Evolutionary conservation across 2,329 filamentous ascomycete genomes (phyloP), one percentile per base, ranked within the genome.

Genomic region (Arthrobotrys musiformis): DNA sequence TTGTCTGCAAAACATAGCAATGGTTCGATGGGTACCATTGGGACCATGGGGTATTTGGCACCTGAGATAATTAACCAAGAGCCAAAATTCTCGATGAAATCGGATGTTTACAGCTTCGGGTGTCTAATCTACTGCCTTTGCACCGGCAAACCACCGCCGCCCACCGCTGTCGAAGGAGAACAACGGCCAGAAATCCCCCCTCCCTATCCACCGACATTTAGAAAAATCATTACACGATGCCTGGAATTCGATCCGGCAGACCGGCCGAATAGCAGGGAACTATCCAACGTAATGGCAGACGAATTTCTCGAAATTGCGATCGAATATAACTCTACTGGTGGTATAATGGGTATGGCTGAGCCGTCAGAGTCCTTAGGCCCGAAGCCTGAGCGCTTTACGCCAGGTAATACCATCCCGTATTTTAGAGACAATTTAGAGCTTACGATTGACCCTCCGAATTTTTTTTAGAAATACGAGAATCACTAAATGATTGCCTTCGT

Each of bases 31-130:
- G 70, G 70, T 1, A 42, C n/a, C 2, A 9, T 75, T 11, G 70
- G 70, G 4, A 75, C 70, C 7, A 28, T 30, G 0, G 70, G 70
- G 0, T 75, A 44, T 11, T 44, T 75, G 24, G 62, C 70, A 2
- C 70, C 70, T 1, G 70, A 75, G 22, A 40, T 48, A 17, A 1
- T 56, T 0, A 19, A 17, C 4, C n/a, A 50, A 1, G 22, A 22
- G 4, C 42, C 62, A n/a, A 17, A 46, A 19, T 75, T 75, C 24
- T 75, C 62, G 2, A 30, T 40, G 1, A 52, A 63, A 56, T 68
- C 70, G 8, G 70, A 75, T 56, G 28, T 75, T 2, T 75, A 75
- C 13, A 68, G 70, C n/a, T 48, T 75, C 6, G 70, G 70, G n/a
- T 62, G 62, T 22, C 35, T 75, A 13, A 4, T 75, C 5, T 68